Evolutionary conservation across 768 basidiomycete species (phyloP).

Genomic region (Collybiopsis luxurians): DNA sequence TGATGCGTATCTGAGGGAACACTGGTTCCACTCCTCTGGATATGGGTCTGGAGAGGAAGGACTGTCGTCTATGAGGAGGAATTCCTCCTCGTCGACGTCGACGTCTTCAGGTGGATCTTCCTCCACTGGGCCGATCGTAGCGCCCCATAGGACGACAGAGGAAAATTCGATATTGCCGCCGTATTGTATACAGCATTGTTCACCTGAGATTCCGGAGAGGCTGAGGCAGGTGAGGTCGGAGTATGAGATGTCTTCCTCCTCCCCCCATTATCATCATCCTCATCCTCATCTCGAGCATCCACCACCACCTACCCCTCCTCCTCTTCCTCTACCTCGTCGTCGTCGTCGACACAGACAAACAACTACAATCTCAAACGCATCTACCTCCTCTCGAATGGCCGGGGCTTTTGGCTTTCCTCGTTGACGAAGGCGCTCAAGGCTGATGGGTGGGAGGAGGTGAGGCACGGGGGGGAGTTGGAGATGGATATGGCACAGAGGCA

Average conservation of each 20-base stretch:
- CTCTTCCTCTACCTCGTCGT: too few species aligned
- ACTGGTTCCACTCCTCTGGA: neutral
- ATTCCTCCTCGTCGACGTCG: neutral
- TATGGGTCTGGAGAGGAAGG: too few species aligned
- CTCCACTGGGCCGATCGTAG: neutral
- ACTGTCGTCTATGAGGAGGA: too few species aligned
- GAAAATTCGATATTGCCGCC: slow-evolving; percentile 25
- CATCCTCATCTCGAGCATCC: too few species aligned
- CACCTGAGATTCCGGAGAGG: slow-evolving; percentile 26
- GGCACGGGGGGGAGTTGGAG: slow-evolving; percentile 36
- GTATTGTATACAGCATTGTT: slow-evolving; percentile 41
- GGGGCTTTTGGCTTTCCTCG: slow-evolving; percentile 38
- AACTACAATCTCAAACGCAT: slow-evolving; percentile 33
- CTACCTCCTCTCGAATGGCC: slow-evolving; percentile 51
- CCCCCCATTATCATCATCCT: neutral
- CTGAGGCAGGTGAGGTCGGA: slow-evolving; percentile 18
- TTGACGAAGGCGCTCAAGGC: slow-evolving; percentile 33
- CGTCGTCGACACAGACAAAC: too few species aligned
- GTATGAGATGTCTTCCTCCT: slow-evolving; percentile 17
- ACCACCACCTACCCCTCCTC: too few species aligned
- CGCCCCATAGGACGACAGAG: neutral
- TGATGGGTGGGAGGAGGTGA: slow-evolving; percentile 45
- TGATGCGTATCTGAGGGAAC: slow-evolving; percentile 19
- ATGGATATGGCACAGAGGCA: slow-evolving; percentile 18
- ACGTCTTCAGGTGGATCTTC: neutral